Evolutionary conservation across 148 eudicot genomes (phyloP).

Genomic region (Nepenthes mirabilis): DNA sequence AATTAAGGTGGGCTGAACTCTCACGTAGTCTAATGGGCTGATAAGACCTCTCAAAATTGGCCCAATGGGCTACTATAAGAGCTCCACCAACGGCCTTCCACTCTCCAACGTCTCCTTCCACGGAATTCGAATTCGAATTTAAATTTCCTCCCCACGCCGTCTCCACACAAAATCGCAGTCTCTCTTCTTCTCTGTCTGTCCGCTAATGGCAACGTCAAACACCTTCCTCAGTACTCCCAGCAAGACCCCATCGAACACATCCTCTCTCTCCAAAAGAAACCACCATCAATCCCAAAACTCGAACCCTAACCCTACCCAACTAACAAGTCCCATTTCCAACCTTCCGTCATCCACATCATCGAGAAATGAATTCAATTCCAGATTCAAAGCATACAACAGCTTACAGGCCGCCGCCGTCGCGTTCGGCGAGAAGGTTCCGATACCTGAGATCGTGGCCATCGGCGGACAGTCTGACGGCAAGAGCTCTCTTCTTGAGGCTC

Average conservation of each 20-base stretch:
- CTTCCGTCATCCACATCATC: conserved; percentile 6
- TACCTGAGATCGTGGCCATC: conserved; percentile 89
- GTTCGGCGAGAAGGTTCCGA: conserved; percentile 90
- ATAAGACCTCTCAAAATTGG: too few relatives aligned
- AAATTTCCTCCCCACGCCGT: not conserved
- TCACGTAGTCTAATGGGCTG: too few relatives aligned
- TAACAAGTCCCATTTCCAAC: too few relatives aligned
- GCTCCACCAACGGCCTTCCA: not conserved
- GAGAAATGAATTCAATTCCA: conserved; percentile 34
- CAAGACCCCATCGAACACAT: conserved; percentile 32
- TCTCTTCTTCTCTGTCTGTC: not conserved
- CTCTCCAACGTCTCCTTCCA: not conserved
- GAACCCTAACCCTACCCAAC: not conserved
- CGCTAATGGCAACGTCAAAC: conserved; percentile 2
- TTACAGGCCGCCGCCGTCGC: conserved; percentile 95
- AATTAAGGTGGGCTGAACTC: too few relatives aligned
- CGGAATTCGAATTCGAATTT: not conserved
- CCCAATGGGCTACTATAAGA: too few relatives aligned
- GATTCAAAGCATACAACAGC: conserved; percentile 89
- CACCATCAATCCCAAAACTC: conserved; percentile 24
- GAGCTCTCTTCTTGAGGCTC: conserved; percentile 95
- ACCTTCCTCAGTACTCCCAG: conserved; percentile 16
- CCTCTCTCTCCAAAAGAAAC: conserved; percentile 32
- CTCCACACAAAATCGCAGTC: not conserved
- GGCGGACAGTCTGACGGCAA: conserved; percentile 99